Evolutionary conservation across 2,329 filamentous ascomycete genomes (phyloP), one percentile per base, ranked within the genome.

Genomic region (Alternaria brassicicola): DNA sequence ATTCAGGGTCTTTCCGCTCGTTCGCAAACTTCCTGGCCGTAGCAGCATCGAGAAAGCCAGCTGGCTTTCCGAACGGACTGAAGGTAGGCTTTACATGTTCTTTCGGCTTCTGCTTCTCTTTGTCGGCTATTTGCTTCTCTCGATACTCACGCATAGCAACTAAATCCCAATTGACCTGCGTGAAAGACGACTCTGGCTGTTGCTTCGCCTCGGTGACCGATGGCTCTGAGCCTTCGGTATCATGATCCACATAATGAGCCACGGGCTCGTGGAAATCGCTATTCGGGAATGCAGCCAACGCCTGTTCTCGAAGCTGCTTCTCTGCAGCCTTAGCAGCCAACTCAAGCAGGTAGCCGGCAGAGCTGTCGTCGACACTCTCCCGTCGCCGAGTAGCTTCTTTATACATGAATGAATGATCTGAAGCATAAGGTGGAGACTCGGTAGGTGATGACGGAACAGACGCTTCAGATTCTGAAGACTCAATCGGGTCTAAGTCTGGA

Each of bases 251-350:
- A 73, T 89, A 92, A 70, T 92, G 89, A 66, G 89, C 85, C 7
- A 91, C 88, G 41, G 86, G 88, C 62, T 89, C 88, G 68, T 90
- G 87, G 61, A 86, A 85, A 38, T 89, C 84, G 10, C 86, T 85
- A 70, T 89, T 90, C 70, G 90, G 89, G 71, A 92, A 93, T 1
- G 89, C 91, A 36, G 88, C 88, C 72, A 93, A 83, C 46, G 89
- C 90, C 70, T 87, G 83, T 67, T 96, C 91, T 62, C 90, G 87
- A 63, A 97, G 82, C 74, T 94, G 89, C 70, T 88, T 87, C 74
- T 95, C 89, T 8, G 90, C 91, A 70, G 92, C 89, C 70, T 88
- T 89, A 49, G 91, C 91, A 41, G 93, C 91, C 56, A 96, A 81
- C 55, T 90, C 88, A 57, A 96, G 84, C 54, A 97, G 79, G 75